Base-by-base conservation (phyloP, 2,329 filamentous ascomycete species). In the Claviceps sp. region DNA sequence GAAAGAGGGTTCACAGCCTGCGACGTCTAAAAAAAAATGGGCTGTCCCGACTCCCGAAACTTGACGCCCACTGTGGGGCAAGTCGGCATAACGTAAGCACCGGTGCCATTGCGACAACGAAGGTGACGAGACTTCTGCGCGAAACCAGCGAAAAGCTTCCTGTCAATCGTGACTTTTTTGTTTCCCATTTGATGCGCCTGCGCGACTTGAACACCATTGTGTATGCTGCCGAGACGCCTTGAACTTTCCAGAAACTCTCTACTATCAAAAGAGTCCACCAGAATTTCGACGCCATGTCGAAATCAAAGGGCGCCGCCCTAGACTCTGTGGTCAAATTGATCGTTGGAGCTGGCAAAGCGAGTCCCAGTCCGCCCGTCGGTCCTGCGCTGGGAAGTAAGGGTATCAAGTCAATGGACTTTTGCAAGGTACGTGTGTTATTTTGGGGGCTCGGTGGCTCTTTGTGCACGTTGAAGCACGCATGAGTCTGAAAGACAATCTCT, bases 361-460 rank as follows among this genome's bases (percentile, higher is more conserved):
- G 84, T 62, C 93, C 93, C 34, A 94, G 89, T 71, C 93, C 93
- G 37, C 93, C 93, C 4, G 90, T 98, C 62, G 93, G 93, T 75
- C 93, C 93, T 53, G 93, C 93, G 50, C 79, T 98, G 58, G 93
- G 93, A 72, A 91, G 85, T 68, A 97, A 96, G 75, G 93, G 93
- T 76, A 86, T 98, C 56, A 98, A 98, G 76, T 94, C 87, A 53
- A 98, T 98, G 85, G 93, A 98, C 71, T 98, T 97, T 68, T 97
- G 93, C 82, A 97, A 97, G 79, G 91, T 95, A 55, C 40, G 49
- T 47, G 13, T 20, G 16, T 8, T 29, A 36, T 13, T 13, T 22
- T 11, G 40, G 3, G n/a, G n/a, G 38, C 5, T n/a, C 37, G 13
- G n/a, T 2, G 16, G 14, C 38, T 17, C 16, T 5, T 7, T 39